Percentiles rank a stretch among this genome's conserved stretches.
Conservation (phyloP, 2,329 filamentous ascomycete genomes). For the Podosphaera xanthii region DNA sequence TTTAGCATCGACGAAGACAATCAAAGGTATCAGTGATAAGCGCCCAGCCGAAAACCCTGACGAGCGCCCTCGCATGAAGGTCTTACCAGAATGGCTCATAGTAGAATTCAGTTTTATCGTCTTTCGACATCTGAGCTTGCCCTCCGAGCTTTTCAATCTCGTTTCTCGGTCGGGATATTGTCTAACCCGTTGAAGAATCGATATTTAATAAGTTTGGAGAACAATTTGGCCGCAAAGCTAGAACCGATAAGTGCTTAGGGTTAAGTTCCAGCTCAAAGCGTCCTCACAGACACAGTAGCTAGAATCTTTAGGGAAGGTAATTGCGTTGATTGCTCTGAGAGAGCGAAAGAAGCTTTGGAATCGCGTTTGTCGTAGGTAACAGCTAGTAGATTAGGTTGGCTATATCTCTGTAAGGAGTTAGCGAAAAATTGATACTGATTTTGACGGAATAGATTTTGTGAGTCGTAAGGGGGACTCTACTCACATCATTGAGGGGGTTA, state of each 20-base stretch:
- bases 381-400: too few relatives aligned
- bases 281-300: constrained; percentile 47
- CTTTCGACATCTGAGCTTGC: constrained; percentile 32
- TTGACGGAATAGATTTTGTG: too few relatives aligned
- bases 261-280: constrained; percentile 75
- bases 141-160: constrained; percentile 25
- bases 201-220: constrained; percentile 41
- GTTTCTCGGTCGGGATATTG: constrained; percentile 23
- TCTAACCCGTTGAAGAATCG: constrained; percentile 10
- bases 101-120: constrained; percentile 33
- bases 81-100: constrained; percentile 63
- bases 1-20: constrained; percentile 25
- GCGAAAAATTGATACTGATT: too few relatives aligned
- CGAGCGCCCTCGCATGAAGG: constrained; percentile 49
- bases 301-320: constrained; percentile 65
- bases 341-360: constrained; percentile 24
- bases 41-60: constrained; percentile 46
- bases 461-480: too few relatives aligned
- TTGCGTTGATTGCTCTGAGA: constrained; percentile 30
- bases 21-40: constrained; percentile 38
- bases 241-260: constrained; percentile 69
- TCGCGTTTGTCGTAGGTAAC: background rate
- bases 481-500: too few relatives aligned
- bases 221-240: constrained; percentile 53
- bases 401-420: too few relatives aligned